Conservation (phyloP, 1,284 basidiomycete species). For the Waitea zeae region DNA sequence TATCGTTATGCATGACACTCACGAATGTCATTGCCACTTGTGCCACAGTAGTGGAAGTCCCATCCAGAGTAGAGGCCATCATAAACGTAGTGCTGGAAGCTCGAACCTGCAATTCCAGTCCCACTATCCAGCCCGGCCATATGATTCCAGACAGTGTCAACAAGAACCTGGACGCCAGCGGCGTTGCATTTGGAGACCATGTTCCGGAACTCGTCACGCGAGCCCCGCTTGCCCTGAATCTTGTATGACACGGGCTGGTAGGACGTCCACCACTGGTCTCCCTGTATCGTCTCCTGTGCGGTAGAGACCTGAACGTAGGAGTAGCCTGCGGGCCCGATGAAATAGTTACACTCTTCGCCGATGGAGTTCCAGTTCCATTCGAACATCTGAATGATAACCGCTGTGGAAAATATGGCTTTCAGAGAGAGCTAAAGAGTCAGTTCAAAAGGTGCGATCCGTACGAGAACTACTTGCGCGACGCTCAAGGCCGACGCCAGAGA, state of each 20-base stretch:
- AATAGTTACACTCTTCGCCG: neutral
- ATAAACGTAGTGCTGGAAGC: constrained; percentile 9
- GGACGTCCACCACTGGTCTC: constrained; percentile 22
- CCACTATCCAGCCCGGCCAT: constrained; percentile 10
- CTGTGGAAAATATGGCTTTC: too few relatives aligned
- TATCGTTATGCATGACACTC: constrained; percentile 12
- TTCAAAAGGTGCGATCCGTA: too few relatives aligned
- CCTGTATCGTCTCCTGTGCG: too few relatives aligned
- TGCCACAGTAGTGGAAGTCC: neutral
- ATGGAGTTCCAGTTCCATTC: constrained; percentile 1
- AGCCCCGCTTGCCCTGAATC: constrained; percentile 17
- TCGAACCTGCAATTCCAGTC: constrained; percentile 7
- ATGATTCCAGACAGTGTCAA: constrained; percentile 13
- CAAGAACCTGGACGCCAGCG: constrained; percentile 17
- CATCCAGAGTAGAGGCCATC: constrained; percentile 6
- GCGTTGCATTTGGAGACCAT: constrained; percentile 17
- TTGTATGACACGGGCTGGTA: constrained; percentile 23
- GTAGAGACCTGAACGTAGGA: constrained; percentile 18
- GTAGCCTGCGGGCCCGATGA: constrained; percentile 9
- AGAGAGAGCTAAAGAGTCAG: too few relatives aligned
- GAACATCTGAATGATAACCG: constrained; percentile 2
- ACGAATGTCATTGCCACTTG: constrained; percentile 12
- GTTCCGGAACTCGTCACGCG: constrained; percentile 13
- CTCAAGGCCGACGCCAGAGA: too few relatives aligned
- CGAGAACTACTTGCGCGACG: too few relatives aligned